A percentile compares a stretch with the other conserved stretches of the same genome.
Conservation (phyloP, 2,329 filamentous ascomycete species). For the Bisporella sp. region DNA sequence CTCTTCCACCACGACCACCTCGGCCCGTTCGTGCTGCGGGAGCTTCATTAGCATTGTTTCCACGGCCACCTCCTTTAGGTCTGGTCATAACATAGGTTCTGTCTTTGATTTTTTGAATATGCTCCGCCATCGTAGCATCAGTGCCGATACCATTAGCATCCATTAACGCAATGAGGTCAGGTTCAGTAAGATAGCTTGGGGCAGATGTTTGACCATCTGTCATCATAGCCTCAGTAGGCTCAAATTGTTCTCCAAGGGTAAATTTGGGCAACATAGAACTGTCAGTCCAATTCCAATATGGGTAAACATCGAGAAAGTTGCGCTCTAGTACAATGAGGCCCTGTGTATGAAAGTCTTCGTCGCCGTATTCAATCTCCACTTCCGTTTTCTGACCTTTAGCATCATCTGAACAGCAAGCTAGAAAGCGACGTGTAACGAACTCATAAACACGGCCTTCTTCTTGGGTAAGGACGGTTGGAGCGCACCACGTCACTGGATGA, state of each 20-base stretch:
- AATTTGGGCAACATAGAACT: conserved; percentile 77
- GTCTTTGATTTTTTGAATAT: conserved; percentile 92
- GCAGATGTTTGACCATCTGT: conserved; percentile 83
- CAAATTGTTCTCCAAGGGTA: conserved; percentile 70
- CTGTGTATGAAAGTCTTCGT: conserved; percentile 73
- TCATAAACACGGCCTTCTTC: conserved; percentile 80
- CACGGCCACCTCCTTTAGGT: conserved; percentile 34
- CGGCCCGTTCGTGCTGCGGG: conserved; percentile 29
- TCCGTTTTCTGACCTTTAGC: conserved; percentile 84
- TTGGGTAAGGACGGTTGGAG: conserved; percentile 49
- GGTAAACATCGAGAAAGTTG: conserved; percentile 93
- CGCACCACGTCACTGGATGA: conserved; percentile 84
- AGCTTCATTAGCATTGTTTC: conserved; percentile 15
- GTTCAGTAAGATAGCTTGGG: conserved; percentile 85
- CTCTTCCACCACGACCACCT: conserved; percentile 30
- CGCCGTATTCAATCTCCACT: conserved; percentile 76
- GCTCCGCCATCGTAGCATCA: conserved; percentile 97
- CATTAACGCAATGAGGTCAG: conserved; percentile 93
- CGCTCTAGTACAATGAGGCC: conserved; percentile 79
- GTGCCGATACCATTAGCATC: conserved; percentile 98
- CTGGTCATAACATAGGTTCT: conserved; percentile 75
- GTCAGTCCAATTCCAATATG: conserved; percentile 95
- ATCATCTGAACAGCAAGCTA: conserved; percentile 94
- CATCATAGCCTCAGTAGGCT: conserved; percentile 83
- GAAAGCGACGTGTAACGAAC: conserved; percentile 83